phyloP scores from a whole-genome alignment of 2,329 filamentous ascomycete genomes.

The Sporothrix euskadiensis region DNA sequence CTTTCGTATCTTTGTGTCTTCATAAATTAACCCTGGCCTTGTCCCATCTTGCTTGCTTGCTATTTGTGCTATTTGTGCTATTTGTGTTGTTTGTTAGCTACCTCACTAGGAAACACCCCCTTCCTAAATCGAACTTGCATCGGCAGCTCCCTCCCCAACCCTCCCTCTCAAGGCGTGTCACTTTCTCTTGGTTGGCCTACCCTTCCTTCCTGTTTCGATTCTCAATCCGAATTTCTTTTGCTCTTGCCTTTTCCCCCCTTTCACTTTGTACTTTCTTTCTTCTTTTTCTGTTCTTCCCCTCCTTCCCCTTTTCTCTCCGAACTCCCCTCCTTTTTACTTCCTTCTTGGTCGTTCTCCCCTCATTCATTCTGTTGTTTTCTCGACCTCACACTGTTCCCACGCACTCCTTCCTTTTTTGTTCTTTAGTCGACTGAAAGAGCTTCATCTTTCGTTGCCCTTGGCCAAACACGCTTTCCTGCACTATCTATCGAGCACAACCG shows the following conservation, averaged over 20 bases:
- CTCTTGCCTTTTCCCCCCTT: neutral
- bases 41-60: neutral
- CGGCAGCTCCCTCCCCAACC: conserved; percentile 14
- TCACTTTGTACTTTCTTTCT: neutral
- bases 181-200: neutral
- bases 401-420: neutral
- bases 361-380: neutral
- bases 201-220: conserved; percentile 20
- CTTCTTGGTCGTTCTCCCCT: conserved; percentile 17
- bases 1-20: conserved; percentile 12
- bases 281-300: neutral
- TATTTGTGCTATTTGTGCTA: neutral
- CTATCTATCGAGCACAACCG: neutral
- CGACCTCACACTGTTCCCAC: neutral
- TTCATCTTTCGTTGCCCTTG: neutral
- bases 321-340: conserved; percentile 8
- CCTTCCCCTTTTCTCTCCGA: neutral
- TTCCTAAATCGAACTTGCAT: neutral
- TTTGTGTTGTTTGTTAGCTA: neutral
- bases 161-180: conserved; percentile 8
- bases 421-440: neutral
- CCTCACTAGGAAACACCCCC: neutral
- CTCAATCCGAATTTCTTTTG: neutral
- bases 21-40: neutral
- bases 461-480: neutral